Evolutionary conservation across 1,139 yeast genomes (phyloP).

Genomic region (Yamadazyma songkhlaensis): DNA sequence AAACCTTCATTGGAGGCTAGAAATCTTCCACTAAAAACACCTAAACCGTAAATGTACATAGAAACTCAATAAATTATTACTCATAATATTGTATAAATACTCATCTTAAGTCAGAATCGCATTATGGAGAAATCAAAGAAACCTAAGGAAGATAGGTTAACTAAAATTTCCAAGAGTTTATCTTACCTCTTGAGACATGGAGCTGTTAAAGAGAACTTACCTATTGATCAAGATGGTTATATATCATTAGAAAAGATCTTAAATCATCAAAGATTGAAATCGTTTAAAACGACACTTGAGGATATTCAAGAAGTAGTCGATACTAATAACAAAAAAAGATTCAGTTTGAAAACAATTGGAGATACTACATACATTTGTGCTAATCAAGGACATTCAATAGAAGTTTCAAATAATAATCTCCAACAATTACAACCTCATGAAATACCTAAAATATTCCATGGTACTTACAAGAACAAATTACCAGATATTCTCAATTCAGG

Average conservation of each 20-base stretch:
- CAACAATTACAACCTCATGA: slow-evolving; percentile 16
- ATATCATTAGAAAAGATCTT: slow-evolving; percentile 54
- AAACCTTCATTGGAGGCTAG: no score
- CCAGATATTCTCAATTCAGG: slow-evolving; percentile 46
- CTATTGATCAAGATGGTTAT: slow-evolving; percentile 68
- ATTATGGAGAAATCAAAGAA: no score
- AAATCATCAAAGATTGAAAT: slow-evolving; percentile 55
- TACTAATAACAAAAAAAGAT: slow-evolving; percentile 69
- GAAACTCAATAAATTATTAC: no score
- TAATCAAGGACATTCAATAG: slow-evolving; percentile 85
- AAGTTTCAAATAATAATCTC: slow-evolving; percentile 42
- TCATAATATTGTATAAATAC: no score
- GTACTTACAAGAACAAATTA: slow-evolving; percentile 61
- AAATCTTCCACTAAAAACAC: no score
- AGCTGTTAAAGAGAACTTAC: slow-evolving; percentile 67
- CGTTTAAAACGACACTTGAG: slow-evolving; percentile 48
- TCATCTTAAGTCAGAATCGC: no score
- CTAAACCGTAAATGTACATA: no score
- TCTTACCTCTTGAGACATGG: slow-evolving; percentile 81
- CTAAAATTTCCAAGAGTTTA: slow-evolving; percentile 66
- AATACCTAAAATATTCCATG: slow-evolving; percentile 64
- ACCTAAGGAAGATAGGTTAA: slow-evolving; percentile 32
- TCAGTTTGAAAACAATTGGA: slow-evolving; percentile 35
- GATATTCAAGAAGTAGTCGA: slow-evolving; percentile 64
- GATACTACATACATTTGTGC: slow-evolving; percentile 59